Evolutionary conservation across 345 rosid species (phyloP).

Genomic region (Salix caprea): DNA sequence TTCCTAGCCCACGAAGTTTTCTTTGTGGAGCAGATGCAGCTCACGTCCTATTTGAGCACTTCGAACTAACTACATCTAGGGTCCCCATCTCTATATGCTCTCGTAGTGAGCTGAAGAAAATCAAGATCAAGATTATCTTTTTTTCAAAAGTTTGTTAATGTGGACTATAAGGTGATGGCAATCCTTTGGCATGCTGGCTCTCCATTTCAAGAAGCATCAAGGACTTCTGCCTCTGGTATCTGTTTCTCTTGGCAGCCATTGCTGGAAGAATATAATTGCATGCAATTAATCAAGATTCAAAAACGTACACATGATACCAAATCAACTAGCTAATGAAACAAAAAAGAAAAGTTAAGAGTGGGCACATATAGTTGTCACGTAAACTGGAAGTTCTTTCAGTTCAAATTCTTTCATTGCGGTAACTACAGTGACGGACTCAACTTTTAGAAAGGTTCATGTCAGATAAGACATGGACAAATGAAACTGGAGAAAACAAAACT

Average conservation of each 20-base stretch:
- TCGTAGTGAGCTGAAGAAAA: conserved; percentile 13
- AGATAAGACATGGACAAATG: neutral
- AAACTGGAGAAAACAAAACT: neutral
- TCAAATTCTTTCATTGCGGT: neutral
- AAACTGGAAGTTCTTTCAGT: neutral
- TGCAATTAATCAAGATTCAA: neutral
- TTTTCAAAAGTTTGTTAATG: conserved; percentile 26
- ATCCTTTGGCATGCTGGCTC: conserved; percentile 88
- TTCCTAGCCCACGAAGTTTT: conserved; percentile 24
- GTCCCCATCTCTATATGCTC: conserved; percentile 18
- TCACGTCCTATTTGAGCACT: conserved; percentile 13
- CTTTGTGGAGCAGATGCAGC: conserved; percentile 18
- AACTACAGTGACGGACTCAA: neutral
- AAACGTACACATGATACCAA: neutral
- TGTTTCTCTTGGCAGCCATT: conserved; percentile 83
- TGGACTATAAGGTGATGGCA: conserved; percentile 72
- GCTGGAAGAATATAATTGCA: conserved; percentile 37
- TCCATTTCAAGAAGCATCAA: conserved; percentile 92
- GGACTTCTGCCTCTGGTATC: conserved; percentile 89
- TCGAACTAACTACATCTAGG: conserved; percentile 17
- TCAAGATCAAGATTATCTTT: conserved; percentile 19
- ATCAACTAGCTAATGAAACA: neutral
- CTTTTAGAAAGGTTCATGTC: neutral
- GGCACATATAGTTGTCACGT: neutral
- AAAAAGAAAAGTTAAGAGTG: neutral